phyloP scores from a whole-genome alignment of 441 rosid genomes.

The Sinapis alba region DNA sequence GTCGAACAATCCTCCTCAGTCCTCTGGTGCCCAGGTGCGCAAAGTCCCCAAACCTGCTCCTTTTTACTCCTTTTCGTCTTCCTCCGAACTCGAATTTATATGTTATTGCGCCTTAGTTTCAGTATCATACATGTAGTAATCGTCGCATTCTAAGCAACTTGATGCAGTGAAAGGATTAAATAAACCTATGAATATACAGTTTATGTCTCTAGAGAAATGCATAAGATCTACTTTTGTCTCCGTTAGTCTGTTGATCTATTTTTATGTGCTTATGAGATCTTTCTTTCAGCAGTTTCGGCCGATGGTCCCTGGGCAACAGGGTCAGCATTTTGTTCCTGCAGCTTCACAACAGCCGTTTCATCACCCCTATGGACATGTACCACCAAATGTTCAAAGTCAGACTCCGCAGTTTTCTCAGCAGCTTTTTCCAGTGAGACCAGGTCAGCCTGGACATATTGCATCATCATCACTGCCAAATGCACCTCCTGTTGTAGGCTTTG shows the following conservation, averaged over 20 bases:
- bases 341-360: constrained; percentile 78
- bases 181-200: not conserved
- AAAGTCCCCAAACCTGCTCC: constrained; percentile 3
- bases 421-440: constrained; percentile 68
- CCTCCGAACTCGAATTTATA: constrained; percentile 1
- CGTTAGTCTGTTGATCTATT: constrained; percentile 1
- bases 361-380: constrained; percentile 72
- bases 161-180: not conserved
- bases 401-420: constrained; percentile 64
- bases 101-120: not conserved
- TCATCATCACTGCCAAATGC: constrained; percentile 61
- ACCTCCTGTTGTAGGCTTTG: constrained; percentile 48
- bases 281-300: constrained; percentile 67
- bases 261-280: constrained; percentile 16
- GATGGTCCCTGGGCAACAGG: constrained; percentile 61
- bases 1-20: constrained; percentile 69
- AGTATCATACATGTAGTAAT: not conserved
- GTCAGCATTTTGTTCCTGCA: constrained; percentile 64
- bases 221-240: not conserved
- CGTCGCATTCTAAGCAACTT: not conserved
- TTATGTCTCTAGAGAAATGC: not conserved
- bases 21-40: constrained; percentile 69
- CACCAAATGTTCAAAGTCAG: constrained; percentile 63
- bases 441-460: constrained; percentile 68
- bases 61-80: constrained; percentile 5